These are phyloP conservation scores for Metschnikowia arizonensis DNA, from an alignment of 805 yeast genomes.

Conservation along the genomic window DNA sequence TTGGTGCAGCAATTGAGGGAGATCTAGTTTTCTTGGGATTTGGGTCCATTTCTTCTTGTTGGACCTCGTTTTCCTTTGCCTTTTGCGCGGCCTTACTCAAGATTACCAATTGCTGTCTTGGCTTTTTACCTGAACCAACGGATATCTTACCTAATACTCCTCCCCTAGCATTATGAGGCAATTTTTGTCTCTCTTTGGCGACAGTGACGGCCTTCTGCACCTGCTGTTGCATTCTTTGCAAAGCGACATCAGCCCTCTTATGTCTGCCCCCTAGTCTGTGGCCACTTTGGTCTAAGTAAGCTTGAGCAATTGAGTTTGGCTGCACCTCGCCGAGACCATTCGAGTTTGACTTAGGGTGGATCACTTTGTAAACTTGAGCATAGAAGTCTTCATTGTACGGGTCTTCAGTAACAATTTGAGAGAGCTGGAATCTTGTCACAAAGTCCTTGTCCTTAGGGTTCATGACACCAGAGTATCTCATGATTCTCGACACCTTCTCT, in stretches of 20 bases:
- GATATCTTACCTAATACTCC: slow-evolving; percentile 90
- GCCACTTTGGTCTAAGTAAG: slow-evolving; percentile 86
- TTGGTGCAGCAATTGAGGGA: slow-evolving; percentile 30
- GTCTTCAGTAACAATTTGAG: slow-evolving; percentile 94
- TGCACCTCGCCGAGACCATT: slow-evolving; percentile 25
- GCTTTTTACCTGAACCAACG: slow-evolving; percentile 73
- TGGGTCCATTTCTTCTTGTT: slow-evolving; percentile 17
- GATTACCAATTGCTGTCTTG: slow-evolving; percentile 78
- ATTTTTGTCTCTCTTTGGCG: slow-evolving; percentile 82
- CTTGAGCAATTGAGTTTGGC: slow-evolving; percentile 83
- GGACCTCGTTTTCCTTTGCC: slow-evolving; percentile 24
- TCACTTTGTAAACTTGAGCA: slow-evolving; percentile 79
- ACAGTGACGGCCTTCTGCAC: slow-evolving; percentile 94
- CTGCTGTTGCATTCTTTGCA: slow-evolving; percentile 97
- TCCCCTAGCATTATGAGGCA: slow-evolving; percentile 61
- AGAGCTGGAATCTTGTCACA: slow-evolving; percentile 88
- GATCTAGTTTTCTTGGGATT: slow-evolving; percentile 25
- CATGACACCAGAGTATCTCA: slow-evolving; percentile 89
- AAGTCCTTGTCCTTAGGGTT: slow-evolving; percentile 95
- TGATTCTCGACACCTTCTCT: slow-evolving; percentile 68
- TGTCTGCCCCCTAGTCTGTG: slow-evolving; percentile 84
- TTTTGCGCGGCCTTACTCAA: slow-evolving; percentile 48
- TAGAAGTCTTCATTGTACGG: slow-evolving; percentile 97
- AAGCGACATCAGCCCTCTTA: slow-evolving; percentile 81
- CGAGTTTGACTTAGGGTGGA: slow-evolving; percentile 35